Evolutionary conservation across 2,329 filamentous ascomycete genomes (phyloP).

Genomic region (Monilinia laxa): DNA sequence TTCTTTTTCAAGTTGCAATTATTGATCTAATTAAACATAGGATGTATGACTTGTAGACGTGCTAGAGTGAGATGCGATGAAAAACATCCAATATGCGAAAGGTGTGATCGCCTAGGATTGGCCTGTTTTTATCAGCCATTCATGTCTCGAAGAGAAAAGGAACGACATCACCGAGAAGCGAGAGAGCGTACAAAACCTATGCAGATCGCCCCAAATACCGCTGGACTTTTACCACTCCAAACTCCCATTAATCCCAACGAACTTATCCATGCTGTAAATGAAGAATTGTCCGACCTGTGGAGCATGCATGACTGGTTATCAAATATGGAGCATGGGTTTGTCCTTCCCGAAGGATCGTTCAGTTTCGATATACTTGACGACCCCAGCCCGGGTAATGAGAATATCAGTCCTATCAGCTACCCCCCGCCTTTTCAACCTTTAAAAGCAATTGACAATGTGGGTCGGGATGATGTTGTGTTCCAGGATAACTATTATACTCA

Average conservation of each 20-base stretch:
- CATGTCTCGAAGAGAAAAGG: background rate
- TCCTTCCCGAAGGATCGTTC: background rate
- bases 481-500: background rate
- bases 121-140: slow-evolving; percentile 1
- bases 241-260: background rate
- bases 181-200: background rate
- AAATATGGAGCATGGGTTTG: background rate
- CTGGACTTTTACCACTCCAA: background rate
- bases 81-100: slow-evolving; percentile 15
- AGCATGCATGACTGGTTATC: slow-evolving; percentile 7
- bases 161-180: slow-evolving; percentile 3
- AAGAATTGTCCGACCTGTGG: background rate
- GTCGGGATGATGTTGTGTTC: background rate
- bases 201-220: background rate
- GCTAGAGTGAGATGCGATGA: slow-evolving; percentile 17
- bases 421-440: background rate
- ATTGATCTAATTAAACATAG: background rate
- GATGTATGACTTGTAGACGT: slow-evolving; percentile 18
- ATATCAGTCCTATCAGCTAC: background rate
- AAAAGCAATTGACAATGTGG: background rate
- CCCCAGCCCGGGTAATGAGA: background rate
- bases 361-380: background rate
- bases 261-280: background rate
- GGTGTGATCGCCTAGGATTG: slow-evolving; percentile 1
- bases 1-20: background rate